Conservation (phyloP, 2,329 filamentous ascomycete species). For the Blumeria graminis region DNA sequence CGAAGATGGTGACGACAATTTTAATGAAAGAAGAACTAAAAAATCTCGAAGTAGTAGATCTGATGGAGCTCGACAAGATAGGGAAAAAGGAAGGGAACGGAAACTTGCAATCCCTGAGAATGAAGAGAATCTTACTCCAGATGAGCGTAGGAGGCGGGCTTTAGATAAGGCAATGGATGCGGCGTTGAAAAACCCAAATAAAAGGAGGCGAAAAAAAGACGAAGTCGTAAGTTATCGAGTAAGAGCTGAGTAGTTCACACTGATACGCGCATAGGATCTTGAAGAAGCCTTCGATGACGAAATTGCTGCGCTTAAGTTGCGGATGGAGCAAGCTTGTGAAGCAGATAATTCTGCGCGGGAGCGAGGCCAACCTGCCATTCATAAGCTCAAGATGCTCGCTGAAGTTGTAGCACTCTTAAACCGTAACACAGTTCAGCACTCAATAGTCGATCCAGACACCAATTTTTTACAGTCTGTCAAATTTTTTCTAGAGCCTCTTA, state of each 20-base stretch:
- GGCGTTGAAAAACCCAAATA: slow-evolving; percentile 58
- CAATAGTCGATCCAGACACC: slow-evolving; percentile 78
- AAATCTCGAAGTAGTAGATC: slow-evolving; percentile 18
- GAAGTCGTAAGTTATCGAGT: slow-evolving; percentile 42
- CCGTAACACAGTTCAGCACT: slow-evolving; percentile 63
- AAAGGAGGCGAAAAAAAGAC: slow-evolving; percentile 47
- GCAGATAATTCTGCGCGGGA: slow-evolving; percentile 65
- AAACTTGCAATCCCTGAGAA: slow-evolving; percentile 37
- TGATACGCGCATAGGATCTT: slow-evolving; percentile 36
- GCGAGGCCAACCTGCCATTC: slow-evolving; percentile 55
- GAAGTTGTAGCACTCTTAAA: slow-evolving; percentile 76
- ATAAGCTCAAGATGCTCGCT: slow-evolving; percentile 84
- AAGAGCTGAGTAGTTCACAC: slow-evolving; percentile 3
- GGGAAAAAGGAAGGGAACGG: slow-evolving; percentile 16
- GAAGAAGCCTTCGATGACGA: slow-evolving; percentile 78
- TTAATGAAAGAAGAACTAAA: slow-evolving; percentile 27
- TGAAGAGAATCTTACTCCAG: slow-evolving; percentile 59
- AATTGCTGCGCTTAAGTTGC: slow-evolving; percentile 64
- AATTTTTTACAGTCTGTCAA: slow-evolving; percentile 88
- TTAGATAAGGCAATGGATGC: slow-evolving; percentile 75
- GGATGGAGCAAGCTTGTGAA: slow-evolving; percentile 78
- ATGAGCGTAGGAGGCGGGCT: slow-evolving; percentile 61
- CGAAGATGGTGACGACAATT: slow-evolving; percentile 22
- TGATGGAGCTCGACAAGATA: slow-evolving; percentile 17
- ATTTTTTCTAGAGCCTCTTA: slow-evolving; percentile 89